These are phyloP conservation scores for Senecio squalidus DNA, from an alignment of 140 eudicot species.

Conservation along the genomic window DNA sequence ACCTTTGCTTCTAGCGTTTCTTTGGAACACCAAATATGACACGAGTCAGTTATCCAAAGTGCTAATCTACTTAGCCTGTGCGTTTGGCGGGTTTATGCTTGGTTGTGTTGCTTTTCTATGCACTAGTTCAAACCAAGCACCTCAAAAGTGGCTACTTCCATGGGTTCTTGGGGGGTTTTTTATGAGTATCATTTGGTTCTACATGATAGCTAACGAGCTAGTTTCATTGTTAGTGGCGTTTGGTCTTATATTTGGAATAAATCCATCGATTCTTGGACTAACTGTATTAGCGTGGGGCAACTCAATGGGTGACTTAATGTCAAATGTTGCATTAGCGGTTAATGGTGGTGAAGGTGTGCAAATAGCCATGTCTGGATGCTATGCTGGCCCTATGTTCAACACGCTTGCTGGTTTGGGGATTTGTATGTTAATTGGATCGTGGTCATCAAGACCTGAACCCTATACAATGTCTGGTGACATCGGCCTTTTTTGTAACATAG, in stretches of 20 bases:
- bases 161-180: conserved; percentile 83
- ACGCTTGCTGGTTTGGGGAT: conserved; percentile 73
- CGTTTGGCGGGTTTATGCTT: conserved; percentile 31
- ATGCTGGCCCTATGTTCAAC: conserved; percentile 92
- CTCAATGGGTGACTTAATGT: conserved; percentile 84
- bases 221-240: conserved; percentile 62
- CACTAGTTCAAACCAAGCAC: conserved; percentile 51
- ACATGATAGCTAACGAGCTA: conserved; percentile 75
- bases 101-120: conserved; percentile 47
- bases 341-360: conserved; percentile 78
- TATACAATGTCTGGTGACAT: conserved; percentile 48
- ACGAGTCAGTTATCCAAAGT: neutral
- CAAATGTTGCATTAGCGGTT: conserved; percentile 67
- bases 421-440: conserved; percentile 67
- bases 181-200: conserved; percentile 90
- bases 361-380: conserved; percentile 82
- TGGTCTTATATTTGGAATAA: conserved; percentile 59
- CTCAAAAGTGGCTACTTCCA: conserved; percentile 58
- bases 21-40: conserved; percentile 48
- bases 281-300: conserved; percentile 93
- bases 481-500: conserved; percentile 60
- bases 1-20: conserved; percentile 53
- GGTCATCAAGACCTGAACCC: conserved; percentile 46
- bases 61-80: conserved; percentile 36
- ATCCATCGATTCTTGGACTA: conserved; percentile 68